Conservation (phyloP, 1,284 basidiomycete species). For the Ustilago sp. region DNA sequence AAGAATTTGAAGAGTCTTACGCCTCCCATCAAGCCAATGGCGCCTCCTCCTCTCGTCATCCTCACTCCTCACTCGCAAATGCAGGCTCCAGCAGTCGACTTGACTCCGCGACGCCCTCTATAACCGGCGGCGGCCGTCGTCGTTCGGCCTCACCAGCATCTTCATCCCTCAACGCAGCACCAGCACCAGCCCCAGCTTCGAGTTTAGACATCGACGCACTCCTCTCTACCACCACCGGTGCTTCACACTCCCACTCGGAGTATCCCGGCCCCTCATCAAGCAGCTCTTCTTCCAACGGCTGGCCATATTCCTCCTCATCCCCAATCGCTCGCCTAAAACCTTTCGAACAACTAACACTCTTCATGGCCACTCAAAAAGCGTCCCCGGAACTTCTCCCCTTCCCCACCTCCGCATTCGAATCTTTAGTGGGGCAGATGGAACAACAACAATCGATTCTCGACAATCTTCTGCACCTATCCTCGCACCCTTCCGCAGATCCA, state of each 20-base stretch:
- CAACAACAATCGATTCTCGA: slow-evolving; percentile 62
- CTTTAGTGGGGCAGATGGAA: slow-evolving; percentile 47
- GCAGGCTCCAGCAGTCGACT: slow-evolving; percentile 3
- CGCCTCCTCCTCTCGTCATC: slow-evolving; percentile 21
- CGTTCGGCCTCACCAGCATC: slow-evolving; percentile 13
- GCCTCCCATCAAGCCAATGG: slow-evolving; percentile 12
- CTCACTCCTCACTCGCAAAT: background rate
- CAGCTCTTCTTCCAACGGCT: slow-evolving; percentile 8
- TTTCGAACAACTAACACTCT: slow-evolving; percentile 39
- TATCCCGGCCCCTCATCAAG: background rate
- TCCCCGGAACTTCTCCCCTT: slow-evolving; percentile 44
- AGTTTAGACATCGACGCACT: slow-evolving; percentile 40
- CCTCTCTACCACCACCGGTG: slow-evolving; percentile 1
- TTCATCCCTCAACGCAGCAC: slow-evolving; percentile 13
- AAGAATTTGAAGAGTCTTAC: slow-evolving; percentile 36
- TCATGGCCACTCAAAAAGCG: slow-evolving; percentile 34
- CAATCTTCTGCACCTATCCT: slow-evolving; percentile 31
- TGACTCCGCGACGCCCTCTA: slow-evolving; percentile 8
- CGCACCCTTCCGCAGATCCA: background rate
- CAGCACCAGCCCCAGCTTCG: slow-evolving; percentile 12
- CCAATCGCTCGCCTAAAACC: slow-evolving; percentile 6
- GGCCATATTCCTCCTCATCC: slow-evolving; percentile 24
- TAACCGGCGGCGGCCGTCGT: background rate
- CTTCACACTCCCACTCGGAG: background rate
- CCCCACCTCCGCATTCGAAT: slow-evolving; percentile 28